Evolutionary conservation across 2,329 filamentous ascomycete species (phyloP).

Genomic region (Pyricularia pennisetigena): DNA sequence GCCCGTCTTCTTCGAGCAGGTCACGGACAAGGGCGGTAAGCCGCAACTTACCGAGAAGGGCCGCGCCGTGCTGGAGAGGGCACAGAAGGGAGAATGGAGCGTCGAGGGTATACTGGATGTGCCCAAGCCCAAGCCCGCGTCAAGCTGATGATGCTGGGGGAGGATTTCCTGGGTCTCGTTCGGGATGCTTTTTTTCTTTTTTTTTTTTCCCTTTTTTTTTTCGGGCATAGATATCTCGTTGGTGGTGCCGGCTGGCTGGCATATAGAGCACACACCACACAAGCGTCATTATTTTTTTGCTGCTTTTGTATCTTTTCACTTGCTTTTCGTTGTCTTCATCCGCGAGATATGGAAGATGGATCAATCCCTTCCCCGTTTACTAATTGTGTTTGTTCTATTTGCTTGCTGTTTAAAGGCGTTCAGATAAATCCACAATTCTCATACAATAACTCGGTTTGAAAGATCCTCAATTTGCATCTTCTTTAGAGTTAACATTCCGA

Average conservation of each 20-base stretch:
- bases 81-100: conserved; percentile 42
- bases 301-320: background rate
- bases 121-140: conserved; percentile 3
- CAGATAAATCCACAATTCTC: background rate
- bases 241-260: background rate
- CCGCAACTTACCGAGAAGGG: conserved; percentile 47
- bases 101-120: conserved; percentile 17
- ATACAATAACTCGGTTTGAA: background rate
- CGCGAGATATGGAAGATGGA: background rate
- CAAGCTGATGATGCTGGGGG: background rate
- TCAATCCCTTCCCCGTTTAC: background rate
- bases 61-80: conserved; percentile 36
- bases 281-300: background rate
- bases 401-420: background rate
- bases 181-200: background rate
- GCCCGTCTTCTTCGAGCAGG: conserved; percentile 76
- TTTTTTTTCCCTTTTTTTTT: background rate
- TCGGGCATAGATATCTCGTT: background rate
- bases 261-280: background rate
- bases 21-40: conserved; percentile 43
- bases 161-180: background rate
- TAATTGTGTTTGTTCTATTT: background rate
- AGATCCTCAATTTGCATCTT: too few relatives aligned
- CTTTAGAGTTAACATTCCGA: too few relatives aligned
- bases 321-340: background rate